These are phyloP conservation scores for Stagonosporopsis rhizophila DNA, from an alignment of 2,329 filamentous ascomycete species.

Conservation along the genomic window DNA sequence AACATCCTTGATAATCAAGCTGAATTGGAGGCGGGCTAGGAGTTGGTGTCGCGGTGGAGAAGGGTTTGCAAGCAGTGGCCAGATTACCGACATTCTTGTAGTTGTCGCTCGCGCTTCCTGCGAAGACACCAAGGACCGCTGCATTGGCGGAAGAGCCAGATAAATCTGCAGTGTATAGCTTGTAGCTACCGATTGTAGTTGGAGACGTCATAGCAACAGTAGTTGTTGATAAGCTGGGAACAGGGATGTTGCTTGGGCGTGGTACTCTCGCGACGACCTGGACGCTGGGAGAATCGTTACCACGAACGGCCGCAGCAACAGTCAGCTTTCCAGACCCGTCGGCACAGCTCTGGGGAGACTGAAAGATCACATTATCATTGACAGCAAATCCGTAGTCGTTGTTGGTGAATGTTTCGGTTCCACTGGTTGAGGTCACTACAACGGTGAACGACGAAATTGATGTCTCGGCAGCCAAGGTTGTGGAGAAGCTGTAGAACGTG, in stretches of 20 bases:
- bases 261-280: slow-evolving; percentile 33
- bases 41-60: slow-evolving; percentile 19
- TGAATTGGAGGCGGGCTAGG: slow-evolving; percentile 5
- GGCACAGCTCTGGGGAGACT: slow-evolving; percentile 65
- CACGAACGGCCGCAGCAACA: slow-evolving; percentile 36
- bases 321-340: slow-evolving; percentile 29
- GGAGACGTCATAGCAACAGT: slow-evolving; percentile 35
- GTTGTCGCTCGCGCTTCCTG: slow-evolving; percentile 27
- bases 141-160: slow-evolving; percentile 22
- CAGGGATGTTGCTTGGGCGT: slow-evolving; percentile 25
- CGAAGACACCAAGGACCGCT: slow-evolving; percentile 30
- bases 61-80: slow-evolving; percentile 23
- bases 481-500: slow-evolving; percentile 47
- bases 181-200: slow-evolving; percentile 33
- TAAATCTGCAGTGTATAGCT: slow-evolving; percentile 35
- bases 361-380: slow-evolving; percentile 63
- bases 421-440: slow-evolving; percentile 57
- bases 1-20: slow-evolving; percentile 34
- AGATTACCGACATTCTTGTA: slow-evolving; percentile 28
- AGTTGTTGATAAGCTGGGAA: slow-evolving; percentile 34
- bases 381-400: slow-evolving; percentile 64
- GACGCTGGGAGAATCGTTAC: slow-evolving; percentile 22
- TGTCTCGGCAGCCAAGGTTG: slow-evolving; percentile 61
- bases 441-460: slow-evolving; percentile 69
- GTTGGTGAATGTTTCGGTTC: slow-evolving; percentile 60